Conservation (phyloP, 371 early-diverging fungal genomes). For the Mortierella sp. region DNA sequence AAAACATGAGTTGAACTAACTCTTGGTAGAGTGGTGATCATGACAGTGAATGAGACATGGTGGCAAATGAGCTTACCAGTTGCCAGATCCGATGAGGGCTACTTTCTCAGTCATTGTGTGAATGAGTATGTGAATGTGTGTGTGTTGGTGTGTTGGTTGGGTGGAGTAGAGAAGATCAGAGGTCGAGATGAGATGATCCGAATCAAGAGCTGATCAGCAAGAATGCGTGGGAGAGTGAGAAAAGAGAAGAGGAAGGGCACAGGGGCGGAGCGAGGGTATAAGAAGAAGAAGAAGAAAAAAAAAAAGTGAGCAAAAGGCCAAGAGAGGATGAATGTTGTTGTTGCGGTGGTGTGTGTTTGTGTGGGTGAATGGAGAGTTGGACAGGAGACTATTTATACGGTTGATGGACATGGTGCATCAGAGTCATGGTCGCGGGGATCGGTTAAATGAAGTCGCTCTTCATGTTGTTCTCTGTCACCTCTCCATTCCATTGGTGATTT, state of each 20-base stretch:
- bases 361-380: too few relatives aligned
- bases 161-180: background rate
- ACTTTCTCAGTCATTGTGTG: constrained; percentile 73
- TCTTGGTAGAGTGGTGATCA: background rate
- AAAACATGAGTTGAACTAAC: background rate
- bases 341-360: too few relatives aligned
- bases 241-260: constrained; percentile 1
- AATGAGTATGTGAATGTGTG: background rate
- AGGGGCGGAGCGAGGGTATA: constrained; percentile 3
- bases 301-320: background rate
- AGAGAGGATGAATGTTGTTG: background rate
- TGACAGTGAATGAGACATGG: background rate
- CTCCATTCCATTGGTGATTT: too few relatives aligned
- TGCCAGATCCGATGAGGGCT: constrained; percentile 93
- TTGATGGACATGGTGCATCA: too few relatives aligned
- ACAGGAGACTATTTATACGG: too few relatives aligned
- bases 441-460: too few relatives aligned
- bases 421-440: too few relatives aligned
- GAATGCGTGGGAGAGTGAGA: constrained; percentile 5
- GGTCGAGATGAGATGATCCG: background rate
- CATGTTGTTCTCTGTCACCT: too few relatives aligned
- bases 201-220: background rate
- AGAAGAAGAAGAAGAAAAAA: constrained; percentile 3
- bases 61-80: constrained; percentile 76
- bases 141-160: background rate